phyloP scores from a whole-genome alignment of 371 early-diverging fungal genomes.

The Mortierella sp. region DNA sequence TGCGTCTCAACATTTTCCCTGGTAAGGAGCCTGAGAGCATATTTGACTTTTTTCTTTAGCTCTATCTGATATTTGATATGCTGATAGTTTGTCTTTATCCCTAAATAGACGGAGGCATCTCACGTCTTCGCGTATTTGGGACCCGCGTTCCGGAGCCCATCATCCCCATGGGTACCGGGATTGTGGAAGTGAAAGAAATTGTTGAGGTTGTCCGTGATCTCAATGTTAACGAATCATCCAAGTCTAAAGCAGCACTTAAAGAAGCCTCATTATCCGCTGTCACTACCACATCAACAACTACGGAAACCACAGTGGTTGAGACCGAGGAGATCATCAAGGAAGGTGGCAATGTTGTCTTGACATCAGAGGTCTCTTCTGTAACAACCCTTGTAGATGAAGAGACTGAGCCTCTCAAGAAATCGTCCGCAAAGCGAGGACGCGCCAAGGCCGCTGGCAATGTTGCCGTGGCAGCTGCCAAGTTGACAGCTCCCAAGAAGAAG shows the following conservation, averaged over 20 bases:
- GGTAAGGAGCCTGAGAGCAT: conserved; percentile 13
- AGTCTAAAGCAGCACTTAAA: conserved; percentile 9
- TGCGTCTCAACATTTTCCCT: conserved; percentile 56
- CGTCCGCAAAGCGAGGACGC: conserved; percentile 38
- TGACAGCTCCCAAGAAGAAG: conserved; percentile 40
- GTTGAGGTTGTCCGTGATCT: conserved; percentile 28
- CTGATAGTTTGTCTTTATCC: neutral
- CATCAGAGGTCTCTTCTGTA: conserved; percentile 35
- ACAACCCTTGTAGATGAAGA: conserved; percentile 41
- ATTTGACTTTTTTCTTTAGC: neutral
- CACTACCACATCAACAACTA: neutral
- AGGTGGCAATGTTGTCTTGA: conserved; percentile 16
- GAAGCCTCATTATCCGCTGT: neutral
- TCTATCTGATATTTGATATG: neutral
- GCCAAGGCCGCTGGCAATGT: conserved; percentile 21
- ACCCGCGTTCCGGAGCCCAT: conserved; percentile 37
- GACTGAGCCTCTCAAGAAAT: conserved; percentile 35
- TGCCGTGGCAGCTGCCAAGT: conserved; percentile 31
- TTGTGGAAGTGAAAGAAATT: conserved; percentile 19
- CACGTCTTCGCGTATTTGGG: conserved; percentile 53
- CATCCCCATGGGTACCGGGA: conserved; percentile 8
- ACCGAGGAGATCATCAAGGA: conserved; percentile 15
- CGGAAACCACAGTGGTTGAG: conserved; percentile 10
- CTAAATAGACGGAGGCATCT: conserved; percentile 51
- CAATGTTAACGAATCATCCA: conserved; percentile 17